These are phyloP conservation scores for Rhizoclosmatium globosum DNA, from an alignment of 192 early-diverging fungal genomes.

Conservation along the genomic window DNA sequence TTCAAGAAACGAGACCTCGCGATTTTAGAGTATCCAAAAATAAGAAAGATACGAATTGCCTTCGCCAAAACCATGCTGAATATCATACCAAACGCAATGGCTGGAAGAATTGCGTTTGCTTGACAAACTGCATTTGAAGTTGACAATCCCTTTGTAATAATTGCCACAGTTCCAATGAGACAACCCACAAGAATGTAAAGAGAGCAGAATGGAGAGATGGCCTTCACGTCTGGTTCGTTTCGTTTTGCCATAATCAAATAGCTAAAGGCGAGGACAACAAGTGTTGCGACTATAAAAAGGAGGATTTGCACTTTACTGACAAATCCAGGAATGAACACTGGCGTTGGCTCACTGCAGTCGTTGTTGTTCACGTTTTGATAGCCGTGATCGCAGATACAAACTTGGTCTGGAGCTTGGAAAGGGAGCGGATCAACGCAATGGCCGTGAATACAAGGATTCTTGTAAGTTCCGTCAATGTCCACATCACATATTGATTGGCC, in stretches of 20 bases:
- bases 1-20: neutral
- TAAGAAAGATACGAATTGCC: conserved; percentile 18
- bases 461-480: neutral
- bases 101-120: neutral
- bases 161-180: neutral
- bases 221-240: neutral
- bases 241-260: neutral
- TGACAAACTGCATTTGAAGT: neutral
- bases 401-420: neutral
- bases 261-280: neutral
- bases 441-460: neutral
- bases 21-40: conserved; percentile 12
- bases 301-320: neutral
- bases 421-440: neutral
- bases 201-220: neutral
- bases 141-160: neutral
- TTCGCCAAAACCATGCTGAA: conserved; percentile 24
- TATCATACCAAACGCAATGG: neutral
- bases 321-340: neutral
- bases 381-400: neutral
- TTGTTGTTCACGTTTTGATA: neutral
- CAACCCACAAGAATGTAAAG: neutral
- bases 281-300: neutral
- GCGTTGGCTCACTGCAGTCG: neutral
- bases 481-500: neutral